Evolutionary conservation across 176 grass and related monocot genomes (phyloP).

Genomic region (Coix lacrymajobi): DNA sequence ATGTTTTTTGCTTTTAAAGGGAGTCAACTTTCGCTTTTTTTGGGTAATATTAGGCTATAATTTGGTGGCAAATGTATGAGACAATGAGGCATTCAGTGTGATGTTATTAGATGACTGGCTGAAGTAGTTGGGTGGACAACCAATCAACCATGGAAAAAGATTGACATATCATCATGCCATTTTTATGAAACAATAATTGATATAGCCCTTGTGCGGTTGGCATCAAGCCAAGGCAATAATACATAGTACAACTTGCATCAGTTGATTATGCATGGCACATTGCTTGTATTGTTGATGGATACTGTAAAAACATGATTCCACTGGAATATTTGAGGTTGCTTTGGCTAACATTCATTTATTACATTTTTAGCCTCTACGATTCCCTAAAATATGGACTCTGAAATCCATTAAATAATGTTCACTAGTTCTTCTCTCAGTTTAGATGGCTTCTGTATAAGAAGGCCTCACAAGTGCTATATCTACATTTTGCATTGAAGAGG

Average conservation of each 20-base stretch:
- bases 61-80: neutral
- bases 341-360: neutral
- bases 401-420: constrained; percentile 18
- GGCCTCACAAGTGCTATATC: constrained; percentile 69
- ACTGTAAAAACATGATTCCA: neutral
- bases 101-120: neutral
- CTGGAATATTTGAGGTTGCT: neutral
- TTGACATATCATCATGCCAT: too few species aligned
- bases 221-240: neutral
- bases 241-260: neutral
- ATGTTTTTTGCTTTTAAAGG: neutral
- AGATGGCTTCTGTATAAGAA: constrained; percentile 64
- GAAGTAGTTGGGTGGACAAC: neutral
- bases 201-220: neutral
- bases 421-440: constrained; percentile 50
- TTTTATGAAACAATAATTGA: too few species aligned
- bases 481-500: constrained; percentile 72
- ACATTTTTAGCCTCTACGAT: neutral
- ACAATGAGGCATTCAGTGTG: neutral
- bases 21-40: neutral
- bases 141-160: too few species aligned
- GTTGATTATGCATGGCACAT: neutral
- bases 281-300: neutral
- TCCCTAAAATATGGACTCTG: neutral
- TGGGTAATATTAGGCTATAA: neutral